Base-by-base conservation (phyloP, 2,329 filamentous ascomycete species). In the Aspergillus neoniger region DNA sequence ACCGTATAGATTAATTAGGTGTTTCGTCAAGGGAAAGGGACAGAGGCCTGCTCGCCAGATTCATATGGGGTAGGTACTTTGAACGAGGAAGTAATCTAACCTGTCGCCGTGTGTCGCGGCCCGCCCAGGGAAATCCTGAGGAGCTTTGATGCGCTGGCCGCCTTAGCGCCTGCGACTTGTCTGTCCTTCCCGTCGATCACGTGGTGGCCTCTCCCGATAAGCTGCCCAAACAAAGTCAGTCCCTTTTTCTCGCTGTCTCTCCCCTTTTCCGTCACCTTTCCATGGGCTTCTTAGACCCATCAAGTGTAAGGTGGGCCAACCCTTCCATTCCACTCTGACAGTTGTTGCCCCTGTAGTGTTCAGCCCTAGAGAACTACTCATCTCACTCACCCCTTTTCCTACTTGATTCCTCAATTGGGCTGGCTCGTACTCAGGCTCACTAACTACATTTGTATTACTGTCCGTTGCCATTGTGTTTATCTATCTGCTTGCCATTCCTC, bases 261-360 rank as follows among this genome's bases (percentile, higher is more conserved):
- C 14, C 21, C 15, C 41, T 62, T 73, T 83, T 6, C 84, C 81
- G n/a, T 19, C 21, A 23, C 5, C 51, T 17, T 41, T 47, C 9
- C 43, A 9, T 39, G 23, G 32, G 19, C 51, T 53, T 53, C 32
- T 23, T 36, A 36, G 32, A 5, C 2, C 30, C 10, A 36, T 2
- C 32, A 36, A 36, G 32, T 15, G 32, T 15, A 36, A 36, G 10
- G 32, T 36, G 32, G 32, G 32, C 32, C 32, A 36, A 15, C 12
- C 12, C 32, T 14, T 36, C 12, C 50, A 28, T 30, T n/a, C 17
- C 21, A 41, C 32, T 2, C 12, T 36, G 32, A 36, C 32, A 36
- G 32, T 36, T 36, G 32, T 36, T 36, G 32, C 32, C 32, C 30
- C 21, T 23, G 32, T 36, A 14, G 32, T 36, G 32, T 36, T 36